Evolutionary conservation across 2,329 filamentous ascomycete genomes (phyloP).

Genomic region (Cladosporium colombiae): DNA sequence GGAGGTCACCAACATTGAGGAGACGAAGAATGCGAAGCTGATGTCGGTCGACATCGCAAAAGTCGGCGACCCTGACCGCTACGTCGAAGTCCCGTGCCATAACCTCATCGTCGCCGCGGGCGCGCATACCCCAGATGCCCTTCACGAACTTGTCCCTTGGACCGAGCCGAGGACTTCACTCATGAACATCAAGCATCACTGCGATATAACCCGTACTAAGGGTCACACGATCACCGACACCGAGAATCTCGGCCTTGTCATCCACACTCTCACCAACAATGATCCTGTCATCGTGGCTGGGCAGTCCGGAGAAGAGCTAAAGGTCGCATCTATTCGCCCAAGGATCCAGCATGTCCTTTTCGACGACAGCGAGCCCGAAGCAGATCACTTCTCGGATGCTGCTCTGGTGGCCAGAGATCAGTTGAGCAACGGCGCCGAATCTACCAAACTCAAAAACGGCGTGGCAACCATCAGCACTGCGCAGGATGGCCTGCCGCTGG

Average conservation of each 20-base stretch:
- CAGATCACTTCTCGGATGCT: not conserved
- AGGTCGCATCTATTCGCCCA: not conserved
- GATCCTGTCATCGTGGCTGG: not conserved
- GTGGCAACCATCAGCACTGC: conserved; percentile 21
- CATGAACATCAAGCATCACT: not conserved
- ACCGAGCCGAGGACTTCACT: not conserved
- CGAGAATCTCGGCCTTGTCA: not conserved
- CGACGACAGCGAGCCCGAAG: not conserved
- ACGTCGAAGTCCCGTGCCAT: conserved; percentile 21
- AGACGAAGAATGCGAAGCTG: conserved; percentile 2
- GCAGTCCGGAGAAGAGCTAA: not conserved
- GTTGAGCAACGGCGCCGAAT: not conserved
- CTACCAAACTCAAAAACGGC: not conserved
- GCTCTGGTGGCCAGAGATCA: not conserved
- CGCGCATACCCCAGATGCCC: conserved; percentile 24
- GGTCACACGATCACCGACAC: conserved; percentile 1
- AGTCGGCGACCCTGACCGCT: not conserved
- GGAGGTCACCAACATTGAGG: conserved; percentile 13
- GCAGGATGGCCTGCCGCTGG: conserved; percentile 21
- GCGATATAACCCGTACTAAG: not conserved
- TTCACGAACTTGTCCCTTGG: conserved; percentile 15
- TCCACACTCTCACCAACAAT: not conserved
- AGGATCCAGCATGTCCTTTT: not conserved
- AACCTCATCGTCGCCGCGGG: conserved; percentile 31
- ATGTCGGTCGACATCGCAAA: conserved; percentile 18